Percentiles rank a stretch among this genome's conserved stretches.
These are phyloP conservation scores for Eudorina sp. DNA, from an alignment of 139 green algal species.

Conservation along the genomic window DNA sequence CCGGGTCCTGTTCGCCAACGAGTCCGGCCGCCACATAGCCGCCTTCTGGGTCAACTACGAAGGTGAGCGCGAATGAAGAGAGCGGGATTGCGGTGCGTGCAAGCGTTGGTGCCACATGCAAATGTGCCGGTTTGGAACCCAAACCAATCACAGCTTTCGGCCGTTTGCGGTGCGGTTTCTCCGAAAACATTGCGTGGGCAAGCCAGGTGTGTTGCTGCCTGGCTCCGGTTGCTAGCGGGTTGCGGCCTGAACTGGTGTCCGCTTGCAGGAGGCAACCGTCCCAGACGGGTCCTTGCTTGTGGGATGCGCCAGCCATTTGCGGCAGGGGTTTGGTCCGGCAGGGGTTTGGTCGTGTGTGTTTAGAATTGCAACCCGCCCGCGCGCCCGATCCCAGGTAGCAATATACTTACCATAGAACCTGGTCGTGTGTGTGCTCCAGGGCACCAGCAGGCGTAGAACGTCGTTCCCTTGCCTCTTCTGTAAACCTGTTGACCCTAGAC, in stretches of 20 bases:
- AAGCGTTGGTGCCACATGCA: neutral
- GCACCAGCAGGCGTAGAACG: neutral
- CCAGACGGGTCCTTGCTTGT: too few relatives aligned
- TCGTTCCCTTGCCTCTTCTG: neutral
- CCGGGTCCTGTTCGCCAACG: slow-evolving; percentile 61
- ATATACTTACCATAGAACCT: neutral
- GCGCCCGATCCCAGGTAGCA: too few relatives aligned
- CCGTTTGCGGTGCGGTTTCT: too few relatives aligned
- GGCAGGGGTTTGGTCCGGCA: too few relatives aligned
- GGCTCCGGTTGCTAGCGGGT: neutral
- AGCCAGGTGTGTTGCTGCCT: neutral
- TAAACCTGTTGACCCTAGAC: slow-evolving; percentile 4
- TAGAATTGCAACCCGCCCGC: too few relatives aligned
- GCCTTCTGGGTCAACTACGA: slow-evolving; percentile 67
- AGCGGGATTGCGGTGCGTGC: neutral
- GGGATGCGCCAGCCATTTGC: too few relatives aligned
- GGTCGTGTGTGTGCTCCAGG: neutral
- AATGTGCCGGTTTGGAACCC: too few relatives aligned
- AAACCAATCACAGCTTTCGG: too few relatives aligned
- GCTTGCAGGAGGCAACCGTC: too few relatives aligned
- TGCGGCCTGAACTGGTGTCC: too few relatives aligned
- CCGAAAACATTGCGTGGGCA: too few relatives aligned
- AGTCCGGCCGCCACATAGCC: slow-evolving; percentile 9
- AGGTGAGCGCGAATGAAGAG: too few relatives aligned
- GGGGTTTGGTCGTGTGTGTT: neutral